Evolutionary conservation across 139 green algal species (phyloP), one percentile per base, ranked within the genome.

Genomic region (Chlorella sp.): DNA sequence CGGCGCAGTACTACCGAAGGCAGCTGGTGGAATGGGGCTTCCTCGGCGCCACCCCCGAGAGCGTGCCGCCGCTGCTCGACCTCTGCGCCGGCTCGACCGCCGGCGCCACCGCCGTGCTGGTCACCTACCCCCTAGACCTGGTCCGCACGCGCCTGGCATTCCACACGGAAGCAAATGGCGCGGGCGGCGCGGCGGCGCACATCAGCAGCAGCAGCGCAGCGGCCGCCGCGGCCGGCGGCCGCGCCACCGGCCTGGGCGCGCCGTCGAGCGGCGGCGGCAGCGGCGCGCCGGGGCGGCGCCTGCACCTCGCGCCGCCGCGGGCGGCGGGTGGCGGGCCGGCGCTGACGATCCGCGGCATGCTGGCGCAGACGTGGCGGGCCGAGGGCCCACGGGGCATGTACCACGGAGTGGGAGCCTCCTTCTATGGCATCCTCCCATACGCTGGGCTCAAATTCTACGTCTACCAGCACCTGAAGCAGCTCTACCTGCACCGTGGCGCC

Each of bases 401-500:
- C 74, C 74, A 88, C 38, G 94, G 94, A 27, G 79, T 97, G 14
- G 86, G 85, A 2, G 90, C 94, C 17, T 96, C 93, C 0, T 60
- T 98, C 66, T 76, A 89, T 35, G 94, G 94, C 40, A 98, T 98
- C 76, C 69, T 98, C 61, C 94, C 94, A 0, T 98, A 98, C 76
- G 91, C 95, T 0, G 95, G 95, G 5, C 77, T 97, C 35, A 97
- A 97, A 73, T 98, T 98, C 71, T 98, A 89, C 50, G 77, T 94
- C 5, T 98, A 97, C 80, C 92, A 97, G 77, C 79, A 80, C 40
- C 46, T 97, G 63, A 98, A 98, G 67, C 73, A 86, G 62, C 46
- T 79, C 46, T 17, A 48, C 46, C 41, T 65, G 46, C 66, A 31
- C 66, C 19, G 55, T 9, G 55, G 31, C 46, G 29, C 76, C 42